Evolutionary conservation across 345 rosid genomes (phyloP).

Genomic region (Aquilaria malaccensis): DNA sequence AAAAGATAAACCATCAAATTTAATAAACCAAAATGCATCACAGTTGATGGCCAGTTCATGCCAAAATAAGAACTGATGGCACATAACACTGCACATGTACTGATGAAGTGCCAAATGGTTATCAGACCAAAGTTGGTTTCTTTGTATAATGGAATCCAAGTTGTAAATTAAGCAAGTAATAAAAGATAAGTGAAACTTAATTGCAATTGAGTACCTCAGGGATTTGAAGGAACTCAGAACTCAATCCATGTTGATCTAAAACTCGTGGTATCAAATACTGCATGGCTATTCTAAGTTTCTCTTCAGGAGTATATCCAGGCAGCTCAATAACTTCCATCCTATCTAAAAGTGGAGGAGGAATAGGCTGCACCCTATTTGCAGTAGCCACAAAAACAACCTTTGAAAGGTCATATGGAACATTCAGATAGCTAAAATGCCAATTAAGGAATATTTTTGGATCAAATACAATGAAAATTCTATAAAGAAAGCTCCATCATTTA

Average conservation of each 20-base stretch:
- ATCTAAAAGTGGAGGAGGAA: conserved; percentile 93
- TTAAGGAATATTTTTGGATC: conserved; percentile 40
- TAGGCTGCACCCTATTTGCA: conserved; percentile 89
- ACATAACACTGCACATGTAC: too few species aligned
- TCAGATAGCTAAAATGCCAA: conserved; percentile 63
- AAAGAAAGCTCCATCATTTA: neutral
- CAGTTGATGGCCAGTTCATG: too few species aligned
- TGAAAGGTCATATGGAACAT: conserved; percentile 97
- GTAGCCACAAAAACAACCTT: conserved; percentile 94
- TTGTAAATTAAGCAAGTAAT: too few species aligned
- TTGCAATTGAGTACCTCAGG: conserved; percentile 57
- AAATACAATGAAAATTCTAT: neutral
- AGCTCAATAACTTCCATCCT: conserved; percentile 98
- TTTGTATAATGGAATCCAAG: too few species aligned
- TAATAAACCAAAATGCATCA: too few species aligned
- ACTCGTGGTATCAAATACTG: conserved; percentile 93
- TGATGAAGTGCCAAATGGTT: too few species aligned
- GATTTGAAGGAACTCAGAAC: conserved; percentile 78
- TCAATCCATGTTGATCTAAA: conserved; percentile 89
- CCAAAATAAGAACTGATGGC: too few species aligned
- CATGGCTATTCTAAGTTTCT: conserved; percentile 91
- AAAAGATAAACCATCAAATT: too few species aligned
- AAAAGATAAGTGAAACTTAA: neutral
- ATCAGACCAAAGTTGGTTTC: too few species aligned
- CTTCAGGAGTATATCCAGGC: conserved; percentile 96